phyloP scores from a whole-genome alignment of 345 rosid genomes.

The Syzygium aqueum region DNA sequence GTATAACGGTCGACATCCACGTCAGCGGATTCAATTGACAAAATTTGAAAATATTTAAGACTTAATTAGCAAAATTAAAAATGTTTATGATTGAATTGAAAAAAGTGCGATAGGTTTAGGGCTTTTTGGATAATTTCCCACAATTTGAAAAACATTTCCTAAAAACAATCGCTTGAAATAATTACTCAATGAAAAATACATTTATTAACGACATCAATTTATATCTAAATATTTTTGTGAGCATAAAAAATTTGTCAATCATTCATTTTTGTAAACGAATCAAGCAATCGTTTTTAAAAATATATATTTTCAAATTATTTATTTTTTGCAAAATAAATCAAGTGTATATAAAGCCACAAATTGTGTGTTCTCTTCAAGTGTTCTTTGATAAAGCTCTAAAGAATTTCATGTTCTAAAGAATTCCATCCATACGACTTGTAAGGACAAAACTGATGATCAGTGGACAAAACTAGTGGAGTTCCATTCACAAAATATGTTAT shows the following conservation, averaged over 20 bases:
- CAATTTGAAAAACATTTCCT: not conserved
- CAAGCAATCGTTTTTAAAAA: not conserved
- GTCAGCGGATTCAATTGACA: too few species aligned
- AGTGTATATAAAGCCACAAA: not conserved
- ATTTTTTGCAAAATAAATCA: not conserved
- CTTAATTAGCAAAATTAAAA: too few species aligned
- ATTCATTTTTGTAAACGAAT: not conserved
- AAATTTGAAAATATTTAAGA: too few species aligned
- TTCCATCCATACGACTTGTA: not conserved
- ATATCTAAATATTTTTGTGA: not conserved
- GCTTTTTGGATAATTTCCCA: too few species aligned
- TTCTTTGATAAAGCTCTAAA: not conserved
- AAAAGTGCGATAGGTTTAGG: too few species aligned
- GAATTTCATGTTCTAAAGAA: not conserved
- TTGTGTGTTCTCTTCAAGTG: not conserved
- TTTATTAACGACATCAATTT: not conserved
- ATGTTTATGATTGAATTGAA: too few species aligned
- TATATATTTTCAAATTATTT: not conserved
- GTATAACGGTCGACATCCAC: too few species aligned
- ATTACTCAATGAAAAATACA: not conserved
- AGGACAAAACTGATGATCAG: not conserved
- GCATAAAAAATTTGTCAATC: not conserved
- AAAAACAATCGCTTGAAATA: not conserved
- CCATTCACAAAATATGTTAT: not conserved
- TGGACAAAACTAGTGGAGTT: not conserved